A percentile compares a stretch with the other conserved stretches of the same genome.
phyloP scores from a whole-genome alignment of 768 basidiomycete species.

The Suillus placidus region DNA sequence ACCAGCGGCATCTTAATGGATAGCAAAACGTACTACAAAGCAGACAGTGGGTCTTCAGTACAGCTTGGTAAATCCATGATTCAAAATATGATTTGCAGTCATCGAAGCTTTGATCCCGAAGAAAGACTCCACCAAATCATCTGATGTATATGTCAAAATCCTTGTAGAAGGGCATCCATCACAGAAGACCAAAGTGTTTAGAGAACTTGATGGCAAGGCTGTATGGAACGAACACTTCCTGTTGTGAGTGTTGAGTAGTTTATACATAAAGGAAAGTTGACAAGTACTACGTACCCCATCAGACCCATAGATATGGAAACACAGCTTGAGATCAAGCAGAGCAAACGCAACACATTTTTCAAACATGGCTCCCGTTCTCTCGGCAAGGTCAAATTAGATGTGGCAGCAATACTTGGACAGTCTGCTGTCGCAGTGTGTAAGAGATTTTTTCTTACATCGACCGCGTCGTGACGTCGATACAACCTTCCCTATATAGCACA shows the following conservation, averaged over 20 bases:
- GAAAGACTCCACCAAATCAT: slow-evolving; percentile 1
- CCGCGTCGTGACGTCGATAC: neutral
- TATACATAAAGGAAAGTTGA: neutral
- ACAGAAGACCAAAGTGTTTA: neutral
- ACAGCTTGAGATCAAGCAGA: slow-evolving; percentile 6
- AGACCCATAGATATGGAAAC: slow-evolving; percentile 1
- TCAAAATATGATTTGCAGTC: neutral
- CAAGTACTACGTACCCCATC: neutral
- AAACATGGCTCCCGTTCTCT: slow-evolving; percentile 3
- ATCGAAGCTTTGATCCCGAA: slow-evolving; percentile 5
- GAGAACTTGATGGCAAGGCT: neutral
- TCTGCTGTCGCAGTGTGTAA: neutral
- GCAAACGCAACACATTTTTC: neutral
- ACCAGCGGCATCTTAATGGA: neutral
- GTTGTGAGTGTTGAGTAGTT: neutral
- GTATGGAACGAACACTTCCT: slow-evolving; percentile 5
- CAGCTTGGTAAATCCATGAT: neutral
- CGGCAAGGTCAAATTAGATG: slow-evolving; percentile 1
- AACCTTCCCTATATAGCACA: neutral
- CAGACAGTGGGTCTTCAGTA: neutral
- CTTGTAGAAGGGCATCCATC: neutral
- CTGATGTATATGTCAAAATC: slow-evolving; percentile 5
- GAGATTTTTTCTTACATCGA: neutral
- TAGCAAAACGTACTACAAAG: neutral
- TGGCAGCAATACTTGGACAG: neutral